These are phyloP conservation scores for Apiotrichum domesticum DNA, from an alignment of 1,284 basidiomycete species.

Conservation along the genomic window DNA sequence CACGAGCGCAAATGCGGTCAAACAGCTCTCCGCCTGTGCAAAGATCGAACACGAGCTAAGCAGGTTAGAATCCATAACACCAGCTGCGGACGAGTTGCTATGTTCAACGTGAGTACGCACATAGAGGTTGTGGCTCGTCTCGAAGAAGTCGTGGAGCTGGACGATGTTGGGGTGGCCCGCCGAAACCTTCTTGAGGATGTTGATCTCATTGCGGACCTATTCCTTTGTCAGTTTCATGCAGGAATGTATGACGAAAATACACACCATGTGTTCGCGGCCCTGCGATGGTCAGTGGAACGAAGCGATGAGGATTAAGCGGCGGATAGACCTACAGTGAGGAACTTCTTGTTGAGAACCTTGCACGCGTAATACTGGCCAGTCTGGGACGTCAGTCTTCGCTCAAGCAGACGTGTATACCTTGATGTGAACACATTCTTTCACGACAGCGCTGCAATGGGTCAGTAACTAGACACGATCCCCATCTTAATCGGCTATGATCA, in stretches of 20 bases:
- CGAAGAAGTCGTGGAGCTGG: conserved; percentile 93
- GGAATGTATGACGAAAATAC: conserved; percentile 15
- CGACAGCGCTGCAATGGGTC: conserved; percentile 48
- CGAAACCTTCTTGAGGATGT: conserved; percentile 88
- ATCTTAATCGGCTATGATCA: no score
- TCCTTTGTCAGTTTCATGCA: no score
- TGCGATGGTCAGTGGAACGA: conserved; percentile 32
- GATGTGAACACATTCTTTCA: conserved; percentile 88
- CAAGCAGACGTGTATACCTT: conserved; percentile 52
- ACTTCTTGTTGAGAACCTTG: conserved; percentile 75
- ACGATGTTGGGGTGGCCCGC: conserved; percentile 85
- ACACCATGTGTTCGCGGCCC: conserved; percentile 79
- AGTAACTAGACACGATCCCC: neutral
- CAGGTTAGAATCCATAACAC: neutral
- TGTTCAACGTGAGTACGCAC: conserved; percentile 19
- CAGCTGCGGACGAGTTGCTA: neutral
- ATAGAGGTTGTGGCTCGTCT: conserved; percentile 92
- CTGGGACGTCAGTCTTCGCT: conserved; percentile 23
- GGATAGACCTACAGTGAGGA: conserved; percentile 61
- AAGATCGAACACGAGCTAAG: conserved; percentile 78
- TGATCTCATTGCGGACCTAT: conserved; percentile 93
- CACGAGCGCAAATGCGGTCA: conserved; percentile 95
- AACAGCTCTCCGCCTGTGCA: conserved; percentile 98
- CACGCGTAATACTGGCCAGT: conserved; percentile 52
- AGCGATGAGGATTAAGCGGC: no score